These are phyloP conservation scores for Carpinus viminea DNA, from an alignment of 306 rosid species.

Conservation along the genomic window DNA sequence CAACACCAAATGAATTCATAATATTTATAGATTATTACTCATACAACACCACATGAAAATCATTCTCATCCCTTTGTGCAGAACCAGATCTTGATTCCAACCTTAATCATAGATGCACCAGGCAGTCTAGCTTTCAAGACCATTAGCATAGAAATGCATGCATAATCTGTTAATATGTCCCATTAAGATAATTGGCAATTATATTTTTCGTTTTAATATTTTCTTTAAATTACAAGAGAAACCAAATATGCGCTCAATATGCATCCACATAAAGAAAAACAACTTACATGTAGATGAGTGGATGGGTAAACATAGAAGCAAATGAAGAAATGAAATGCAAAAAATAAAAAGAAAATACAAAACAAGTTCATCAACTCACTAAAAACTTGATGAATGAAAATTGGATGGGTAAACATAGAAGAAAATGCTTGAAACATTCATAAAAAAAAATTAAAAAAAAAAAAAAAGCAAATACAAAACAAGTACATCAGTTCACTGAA, in stretches of 20 bases:
- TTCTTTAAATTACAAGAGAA: background rate
- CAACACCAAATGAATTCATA: background rate
- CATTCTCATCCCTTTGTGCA: background rate
- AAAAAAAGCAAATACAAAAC: background rate
- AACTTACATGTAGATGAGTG: background rate
- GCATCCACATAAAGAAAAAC: slow-evolving; percentile 4
- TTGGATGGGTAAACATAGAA: too few species aligned
- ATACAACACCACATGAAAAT: background rate
- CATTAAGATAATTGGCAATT: background rate
- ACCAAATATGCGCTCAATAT: background rate
- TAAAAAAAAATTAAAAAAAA: background rate
- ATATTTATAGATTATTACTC: background rate
- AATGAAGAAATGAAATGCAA: background rate
- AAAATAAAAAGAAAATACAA: background rate
- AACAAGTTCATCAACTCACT: background rate
- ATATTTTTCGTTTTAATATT: background rate
- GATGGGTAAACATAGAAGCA: background rate
- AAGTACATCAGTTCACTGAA: too few species aligned
- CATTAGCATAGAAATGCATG: background rate
- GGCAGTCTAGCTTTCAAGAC: slow-evolving; percentile 8
- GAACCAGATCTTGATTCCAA: slow-evolving; percentile 4
- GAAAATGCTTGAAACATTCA: too few species aligned
- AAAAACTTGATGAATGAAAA: background rate
- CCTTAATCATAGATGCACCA: background rate
- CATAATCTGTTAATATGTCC: background rate